A percentile compares a stretch with the other conserved stretches of the same genome.
Evolutionary conservation across 2,329 filamentous ascomycete genomes (phyloP).

Genomic region (Epichloe hybrida): DNA sequence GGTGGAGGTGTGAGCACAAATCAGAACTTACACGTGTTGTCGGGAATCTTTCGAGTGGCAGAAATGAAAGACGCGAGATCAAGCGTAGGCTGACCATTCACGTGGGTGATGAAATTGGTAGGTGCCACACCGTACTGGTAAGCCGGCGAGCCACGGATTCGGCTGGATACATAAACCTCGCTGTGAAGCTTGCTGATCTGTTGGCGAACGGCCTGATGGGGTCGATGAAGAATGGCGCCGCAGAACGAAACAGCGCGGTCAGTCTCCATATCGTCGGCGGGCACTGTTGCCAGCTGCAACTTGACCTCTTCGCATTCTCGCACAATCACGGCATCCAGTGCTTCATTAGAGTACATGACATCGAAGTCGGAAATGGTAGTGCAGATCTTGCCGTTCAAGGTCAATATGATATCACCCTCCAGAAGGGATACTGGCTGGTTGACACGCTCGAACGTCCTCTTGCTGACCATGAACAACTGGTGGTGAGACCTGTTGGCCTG

Average conservation of each 20-base stretch:
- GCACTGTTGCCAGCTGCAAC: conserved; percentile 69
- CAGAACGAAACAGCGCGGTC: conserved; percentile 88
- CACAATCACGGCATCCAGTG: conserved; percentile 73
- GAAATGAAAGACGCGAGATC: conserved; percentile 69
- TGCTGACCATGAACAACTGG: conserved; percentile 96
- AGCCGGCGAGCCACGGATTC: conserved; percentile 68
- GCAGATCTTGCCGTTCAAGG: conserved; percentile 81
- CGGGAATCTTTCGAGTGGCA: conserved; percentile 75
- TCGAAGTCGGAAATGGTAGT: conserved; percentile 88
- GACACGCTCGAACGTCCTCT: conserved; percentile 57
- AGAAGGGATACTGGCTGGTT: conserved; percentile 45
- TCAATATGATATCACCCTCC: conserved; percentile 87
- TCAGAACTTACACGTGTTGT: conserved; percentile 66
- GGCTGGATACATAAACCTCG: conserved; percentile 87
- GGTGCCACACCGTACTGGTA: conserved; percentile 88
- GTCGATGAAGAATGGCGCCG: conserved; percentile 81
- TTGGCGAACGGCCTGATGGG: conserved; percentile 91
- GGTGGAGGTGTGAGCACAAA: not conserved
- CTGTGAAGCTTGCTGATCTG: conserved; percentile 95
- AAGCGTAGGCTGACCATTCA: conserved; percentile 77
- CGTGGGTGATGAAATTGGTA: conserved; percentile 94
- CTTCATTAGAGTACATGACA: conserved; percentile 84
- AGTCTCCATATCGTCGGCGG: conserved; percentile 84
- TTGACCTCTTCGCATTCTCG: conserved; percentile 69
- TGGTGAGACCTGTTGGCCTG: conserved; percentile 82